phyloP scores from a whole-genome alignment of 345 rosid genomes.

The Linum lewisii region DNA sequence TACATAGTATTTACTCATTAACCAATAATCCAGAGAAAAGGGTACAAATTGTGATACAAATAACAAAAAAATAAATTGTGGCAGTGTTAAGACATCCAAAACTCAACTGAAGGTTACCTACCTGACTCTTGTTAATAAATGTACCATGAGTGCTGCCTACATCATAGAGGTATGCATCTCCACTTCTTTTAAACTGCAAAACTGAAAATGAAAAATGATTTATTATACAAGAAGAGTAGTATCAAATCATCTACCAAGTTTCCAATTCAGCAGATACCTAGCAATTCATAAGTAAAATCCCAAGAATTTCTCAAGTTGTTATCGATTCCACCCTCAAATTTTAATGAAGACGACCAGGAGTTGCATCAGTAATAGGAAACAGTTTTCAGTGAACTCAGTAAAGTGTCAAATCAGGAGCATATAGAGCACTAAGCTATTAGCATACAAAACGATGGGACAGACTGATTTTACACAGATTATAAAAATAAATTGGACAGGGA shows the following conservation, averaged over 20 bases:
- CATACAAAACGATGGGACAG: too few species aligned
- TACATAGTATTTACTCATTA: not conserved
- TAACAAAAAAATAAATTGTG: not conserved
- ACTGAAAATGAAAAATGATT: constrained; percentile 33
- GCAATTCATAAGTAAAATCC: not conserved
- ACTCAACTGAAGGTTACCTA: constrained; percentile 15
- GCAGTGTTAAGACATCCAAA: not conserved
- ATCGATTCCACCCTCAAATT: not conserved
- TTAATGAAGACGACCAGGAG: not conserved
- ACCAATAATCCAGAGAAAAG: not conserved
- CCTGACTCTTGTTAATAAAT: constrained; percentile 66
- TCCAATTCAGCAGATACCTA: not conserved
- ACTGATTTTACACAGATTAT: too few species aligned
- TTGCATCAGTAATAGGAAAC: not conserved
- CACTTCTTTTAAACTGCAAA: constrained; percentile 75
- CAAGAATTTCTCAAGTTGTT: not conserved
- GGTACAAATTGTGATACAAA: not conserved
- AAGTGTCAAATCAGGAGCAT: too few species aligned
- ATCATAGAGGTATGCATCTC: constrained; percentile 75
- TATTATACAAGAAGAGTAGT: constrained; percentile 2
- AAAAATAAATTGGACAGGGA: too few species aligned
- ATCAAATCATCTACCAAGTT: not conserved
- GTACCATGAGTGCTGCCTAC: constrained; percentile 87
- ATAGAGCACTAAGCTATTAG: too few species aligned
- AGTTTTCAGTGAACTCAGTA: not conserved